Base-by-base conservation (phyloP, 768 basidiomycete genomes). In the Phanerochaete carnosa region DNA sequence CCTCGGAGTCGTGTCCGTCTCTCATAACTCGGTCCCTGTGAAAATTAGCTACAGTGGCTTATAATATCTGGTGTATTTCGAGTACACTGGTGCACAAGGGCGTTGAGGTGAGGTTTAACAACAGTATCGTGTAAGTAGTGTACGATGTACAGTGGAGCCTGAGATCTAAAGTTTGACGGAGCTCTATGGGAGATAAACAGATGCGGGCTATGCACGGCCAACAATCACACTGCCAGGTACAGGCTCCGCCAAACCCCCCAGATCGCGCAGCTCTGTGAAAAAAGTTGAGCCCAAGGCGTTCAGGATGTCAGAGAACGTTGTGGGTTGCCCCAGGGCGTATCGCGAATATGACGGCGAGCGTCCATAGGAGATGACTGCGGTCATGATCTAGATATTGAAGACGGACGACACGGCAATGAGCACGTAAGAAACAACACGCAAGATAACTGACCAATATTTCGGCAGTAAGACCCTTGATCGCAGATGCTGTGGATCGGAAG, bases 401-500 rank as follows among this genome's bases (percentile, higher is more conserved):
- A 23, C 47, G 49, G 6, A 26, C 43, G 19, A 19, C 16, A 43
- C 19, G 19, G 39, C 39, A 19, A 19, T 43, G 39, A 43, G 39
- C 39, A 43, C 39, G 39, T 19, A 19, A 4, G 8, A 43, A 4
- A 43, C 39, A 8, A 19, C 4, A 22, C 8, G 54, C 37, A 8
- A 43, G 35, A 16, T 3, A 6, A 60, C 87, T 61, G 64, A 92
- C 92, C 55, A 95, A 74, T 15, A 95, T 90, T 64, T 93, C 89
- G 1, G 90, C 79, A 1, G 93, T 95, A 2, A 95, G 72, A 0
- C 94, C 94, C 70, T 92, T 93, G 59, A 95, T 80, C 0, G 93
- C 86, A 19, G 92, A 93, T 0, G 88, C 88, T 0, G 79, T 79
- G 2, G 88, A 87, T 35, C 91, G 82, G 66, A 96, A 88, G 8